Conservation (phyloP, 1,284 basidiomycete genomes). For the Earliella scabrosa region DNA sequence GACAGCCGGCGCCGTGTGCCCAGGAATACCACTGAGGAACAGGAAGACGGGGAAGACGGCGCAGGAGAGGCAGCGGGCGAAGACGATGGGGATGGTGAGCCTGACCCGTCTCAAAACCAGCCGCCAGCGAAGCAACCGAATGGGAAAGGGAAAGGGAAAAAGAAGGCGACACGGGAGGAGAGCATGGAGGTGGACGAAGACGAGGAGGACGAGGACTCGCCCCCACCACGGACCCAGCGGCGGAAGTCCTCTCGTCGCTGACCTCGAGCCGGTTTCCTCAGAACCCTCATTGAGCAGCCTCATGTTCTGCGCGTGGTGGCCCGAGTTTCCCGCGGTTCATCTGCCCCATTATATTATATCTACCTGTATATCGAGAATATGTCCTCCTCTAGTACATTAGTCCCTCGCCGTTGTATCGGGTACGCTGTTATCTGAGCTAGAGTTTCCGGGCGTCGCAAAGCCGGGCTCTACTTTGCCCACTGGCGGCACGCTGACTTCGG, state of each 20-base stretch:
- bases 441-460: conserved; percentile 22
- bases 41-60: conserved; percentile 49
- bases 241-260: conserved; percentile 24
- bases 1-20: conserved; percentile 51
- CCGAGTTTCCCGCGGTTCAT: conserved; percentile 5
- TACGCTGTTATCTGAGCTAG: conserved; percentile 2
- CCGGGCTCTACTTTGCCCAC: conserved; percentile 49
- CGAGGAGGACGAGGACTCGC: conserved; percentile 40
- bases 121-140: conserved; percentile 34
- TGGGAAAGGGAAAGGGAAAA: conserved; percentile 33
- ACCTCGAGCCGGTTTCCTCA: too few relatives aligned
- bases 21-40: conserved; percentile 36
- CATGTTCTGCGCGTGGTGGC: too few relatives aligned
- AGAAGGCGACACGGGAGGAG: conserved; percentile 34
- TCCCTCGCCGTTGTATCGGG: conserved; percentile 6
- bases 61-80: conserved; percentile 40
- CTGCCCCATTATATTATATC: conserved; percentile 23
- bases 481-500: conserved; percentile 21
- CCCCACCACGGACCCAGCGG: conserved; percentile 28
- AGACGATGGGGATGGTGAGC: conserved; percentile 43
- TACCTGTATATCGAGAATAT: conserved; percentile 18
- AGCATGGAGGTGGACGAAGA: conserved; percentile 38
- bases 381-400: conserved; percentile 15
- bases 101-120: conserved; percentile 28
- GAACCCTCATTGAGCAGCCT: too few relatives aligned